Conservation (phyloP, 768 basidiomycete species). For the Lentinula aciculospora region DNA sequence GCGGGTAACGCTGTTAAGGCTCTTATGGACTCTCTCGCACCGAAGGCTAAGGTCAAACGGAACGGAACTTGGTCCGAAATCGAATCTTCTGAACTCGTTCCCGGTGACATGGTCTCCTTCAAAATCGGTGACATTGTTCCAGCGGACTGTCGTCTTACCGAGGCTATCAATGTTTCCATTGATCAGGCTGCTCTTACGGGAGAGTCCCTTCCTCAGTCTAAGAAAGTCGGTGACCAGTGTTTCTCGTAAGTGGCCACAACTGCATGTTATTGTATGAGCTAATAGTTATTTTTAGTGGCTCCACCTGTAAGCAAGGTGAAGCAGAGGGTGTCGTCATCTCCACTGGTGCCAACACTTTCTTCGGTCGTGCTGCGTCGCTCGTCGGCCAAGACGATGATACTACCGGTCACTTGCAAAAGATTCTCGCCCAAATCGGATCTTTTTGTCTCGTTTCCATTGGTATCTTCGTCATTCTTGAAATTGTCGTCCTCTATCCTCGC, state of each 20-base stretch:
- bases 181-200: conserved; percentile 98
- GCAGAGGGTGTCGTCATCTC: conserved; percentile 99
- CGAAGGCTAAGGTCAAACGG: conserved; percentile 94
- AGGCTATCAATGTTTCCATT: conserved; percentile 96
- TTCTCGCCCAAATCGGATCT: conserved; percentile 94
- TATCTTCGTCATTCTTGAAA: conserved; percentile 92
- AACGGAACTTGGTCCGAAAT: conserved; percentile 83
- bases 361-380: conserved; percentile 96
- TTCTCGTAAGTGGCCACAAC: conserved; percentile 72
- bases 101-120: conserved; percentile 95
- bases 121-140: conserved; percentile 99
- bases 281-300: conserved; percentile 53
- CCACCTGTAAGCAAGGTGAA: conserved; percentile 98
- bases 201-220: conserved; percentile 89
- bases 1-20: conserved; percentile 99
- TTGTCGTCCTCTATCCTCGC: conserved; percentile 87
- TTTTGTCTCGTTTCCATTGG: conserved; percentile 97
- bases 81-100: conserved; percentile 85
- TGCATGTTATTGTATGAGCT: conserved; percentile 6
- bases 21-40: conserved; percentile 98
- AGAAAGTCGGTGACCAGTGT: conserved; percentile 94
- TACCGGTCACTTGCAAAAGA: conserved; percentile 97
- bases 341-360: conserved; percentile 97
- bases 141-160: conserved; percentile 94
- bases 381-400: conserved; percentile 98